Evolutionary conservation across 345 rosid genomes (phyloP).

Genomic region (Salix viminalis): DNA sequence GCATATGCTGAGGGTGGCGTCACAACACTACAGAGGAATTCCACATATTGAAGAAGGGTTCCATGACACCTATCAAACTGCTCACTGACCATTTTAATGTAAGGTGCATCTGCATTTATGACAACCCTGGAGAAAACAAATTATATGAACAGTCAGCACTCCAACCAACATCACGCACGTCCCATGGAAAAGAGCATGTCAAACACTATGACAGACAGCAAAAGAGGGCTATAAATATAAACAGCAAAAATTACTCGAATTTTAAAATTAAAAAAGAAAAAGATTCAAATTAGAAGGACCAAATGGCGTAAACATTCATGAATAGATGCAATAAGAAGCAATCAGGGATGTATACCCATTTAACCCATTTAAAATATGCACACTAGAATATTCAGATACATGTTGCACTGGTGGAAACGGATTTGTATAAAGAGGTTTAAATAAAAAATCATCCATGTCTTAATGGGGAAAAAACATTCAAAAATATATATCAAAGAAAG

Average conservation of each 20-base stretch:
- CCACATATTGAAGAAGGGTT: conserved; percentile 96
- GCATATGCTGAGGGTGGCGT: conserved; percentile 74
- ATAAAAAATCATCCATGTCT: not conserved
- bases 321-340: not conserved
- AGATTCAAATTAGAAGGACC: not conserved
- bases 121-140: conserved; percentile 63
- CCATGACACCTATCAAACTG: conserved; percentile 99
- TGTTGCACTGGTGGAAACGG: not conserved
- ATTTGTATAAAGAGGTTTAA: not conserved
- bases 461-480: not conserved
- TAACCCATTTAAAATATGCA: not conserved
- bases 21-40: conserved; percentile 81
- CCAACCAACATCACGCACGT: not conserved
- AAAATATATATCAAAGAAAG: not conserved
- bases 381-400: not conserved
- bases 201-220: not conserved
- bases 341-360: not conserved
- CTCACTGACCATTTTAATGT: conserved; percentile 98
- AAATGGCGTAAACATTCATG: not conserved
- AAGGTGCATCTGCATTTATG: conserved; percentile 87
- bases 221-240: not conserved
- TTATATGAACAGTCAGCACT: not conserved
- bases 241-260: not conserved
- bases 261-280: not conserved
- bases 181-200: not conserved